Evolutionary conservation across 768 basidiomycete genomes (phyloP), one percentile per base, ranked within the genome.

Genomic region (Phlebiopsis flavidoalba): DNA sequence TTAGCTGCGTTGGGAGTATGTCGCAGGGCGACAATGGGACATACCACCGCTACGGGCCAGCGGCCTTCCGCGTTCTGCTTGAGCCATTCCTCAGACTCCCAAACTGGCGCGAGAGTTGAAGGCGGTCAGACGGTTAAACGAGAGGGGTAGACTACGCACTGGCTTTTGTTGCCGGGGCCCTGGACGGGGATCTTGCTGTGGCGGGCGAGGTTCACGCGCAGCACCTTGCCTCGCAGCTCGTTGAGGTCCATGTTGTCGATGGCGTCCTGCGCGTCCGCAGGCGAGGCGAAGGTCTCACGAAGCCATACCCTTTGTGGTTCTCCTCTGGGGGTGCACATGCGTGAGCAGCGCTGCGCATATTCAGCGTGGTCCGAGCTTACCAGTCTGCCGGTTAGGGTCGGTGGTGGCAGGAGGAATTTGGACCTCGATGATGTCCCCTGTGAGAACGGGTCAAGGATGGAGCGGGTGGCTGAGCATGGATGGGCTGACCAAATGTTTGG

Each of bases 231-330:
- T 53, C 77, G 81, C 60, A 91, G 78, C 71, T 95, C 95, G 69
- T 96, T 97, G 74, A 95, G 77, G 74, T 98, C 95, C 92, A 95
- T 98, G 76, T 98, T 98, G 79, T 98, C 96, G 62, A 98, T 96
- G 31, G 96, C 96, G 71, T 98, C 95, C 70, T 92, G 89, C 5
- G 96, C 95, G 73, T 96, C 93, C 22, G 83, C 81, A 8, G 89
- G 71, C 7, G 87, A 88, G 11, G 85, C 75, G 71, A 84, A 98
- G 1, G 94, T 95, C n/a, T n/a, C 52, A 98, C 84, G 70, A 98
- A 98, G 8, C 88, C 96, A 75, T 95, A 98, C 10, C 95, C 96
- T 49, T 94, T 86, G 72, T 93, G 92, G 75, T 90, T 93, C n/a
- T 75, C 74, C 63, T 89, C 89, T 89, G 60, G 11, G 35, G 21